A percentile compares a stretch with the other conserved stretches of the same genome.
Conservation (phyloP, 2,329 filamentous ascomycete genomes). For the Clathrospora elynae region DNA sequence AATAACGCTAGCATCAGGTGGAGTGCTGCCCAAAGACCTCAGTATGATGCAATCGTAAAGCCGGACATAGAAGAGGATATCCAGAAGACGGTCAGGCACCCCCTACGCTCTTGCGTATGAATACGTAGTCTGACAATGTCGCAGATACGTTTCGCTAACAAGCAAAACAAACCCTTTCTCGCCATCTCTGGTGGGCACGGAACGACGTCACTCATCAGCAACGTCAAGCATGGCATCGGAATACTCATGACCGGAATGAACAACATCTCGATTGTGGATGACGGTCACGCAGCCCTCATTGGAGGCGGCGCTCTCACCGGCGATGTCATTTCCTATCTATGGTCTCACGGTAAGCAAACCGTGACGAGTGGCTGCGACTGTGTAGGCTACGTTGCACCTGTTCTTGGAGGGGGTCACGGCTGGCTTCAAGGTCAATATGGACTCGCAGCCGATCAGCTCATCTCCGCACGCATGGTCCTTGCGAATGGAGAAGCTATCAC, state of each 20-base stretch:
- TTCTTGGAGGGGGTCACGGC: constrained; percentile 63
- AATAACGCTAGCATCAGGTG: constrained; percentile 20
- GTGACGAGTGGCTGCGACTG: constrained; percentile 30
- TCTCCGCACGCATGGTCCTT: constrained; percentile 47
- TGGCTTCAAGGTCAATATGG: constrained; percentile 57
- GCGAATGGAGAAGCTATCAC: constrained; percentile 40
- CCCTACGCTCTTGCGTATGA: background rate
- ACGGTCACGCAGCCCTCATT: constrained; percentile 28
- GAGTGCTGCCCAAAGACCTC: constrained; percentile 22
- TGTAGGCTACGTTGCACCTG: constrained; percentile 60
- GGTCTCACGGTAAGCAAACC: constrained; percentile 34
- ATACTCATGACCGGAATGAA: constrained; percentile 40
- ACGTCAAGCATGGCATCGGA: constrained; percentile 34
- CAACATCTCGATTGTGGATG: constrained; percentile 26
- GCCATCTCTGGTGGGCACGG: constrained; percentile 47
- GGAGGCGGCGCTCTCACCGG: constrained; percentile 33
- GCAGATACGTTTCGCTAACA: constrained; percentile 30
- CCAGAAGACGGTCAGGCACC: constrained; percentile 20
- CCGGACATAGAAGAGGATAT: constrained; percentile 28
- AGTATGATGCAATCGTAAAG: constrained; percentile 27
- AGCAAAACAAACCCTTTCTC: constrained; percentile 41
- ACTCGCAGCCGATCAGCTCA: constrained; percentile 30
- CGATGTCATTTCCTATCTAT: constrained; percentile 33
- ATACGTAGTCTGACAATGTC: background rate
- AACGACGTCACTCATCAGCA: constrained; percentile 27